Evolutionary conservation across 768 basidiomycete genomes (phyloP).

Genomic region (Tephrocybe sp.): DNA sequence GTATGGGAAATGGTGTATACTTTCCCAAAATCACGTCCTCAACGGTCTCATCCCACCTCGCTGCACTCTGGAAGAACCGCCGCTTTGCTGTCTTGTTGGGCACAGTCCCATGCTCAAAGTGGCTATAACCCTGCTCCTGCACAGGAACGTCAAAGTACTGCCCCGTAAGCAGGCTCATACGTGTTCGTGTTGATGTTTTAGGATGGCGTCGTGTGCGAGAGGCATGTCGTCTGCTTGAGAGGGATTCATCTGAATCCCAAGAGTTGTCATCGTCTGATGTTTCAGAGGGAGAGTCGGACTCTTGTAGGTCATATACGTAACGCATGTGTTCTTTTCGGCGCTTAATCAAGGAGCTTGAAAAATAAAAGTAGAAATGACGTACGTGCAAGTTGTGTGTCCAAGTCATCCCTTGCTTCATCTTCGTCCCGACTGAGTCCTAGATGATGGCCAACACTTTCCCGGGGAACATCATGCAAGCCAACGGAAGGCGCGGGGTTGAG

Average conservation of each 20-base stretch:
- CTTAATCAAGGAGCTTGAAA: not conserved
- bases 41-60: constrained; percentile 34
- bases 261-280: constrained; percentile 46
- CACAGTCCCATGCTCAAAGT: constrained; percentile 39
- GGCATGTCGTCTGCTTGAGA: constrained; percentile 36
- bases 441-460: constrained; percentile 64
- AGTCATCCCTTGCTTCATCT: constrained; percentile 53
- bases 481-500: constrained; percentile 71
- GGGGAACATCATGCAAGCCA: constrained; percentile 80
- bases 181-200: constrained; percentile 37
- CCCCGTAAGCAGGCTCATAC: constrained; percentile 71
- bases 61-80: constrained; percentile 58
- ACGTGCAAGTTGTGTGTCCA: constrained; percentile 73
- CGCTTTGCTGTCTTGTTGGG: constrained; percentile 43
- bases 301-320: constrained; percentile 62
- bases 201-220: constrained; percentile 10
- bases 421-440: constrained; percentile 56
- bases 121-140: constrained; percentile 43
- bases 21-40: constrained; percentile 22
- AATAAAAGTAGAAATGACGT: constrained; percentile 26
- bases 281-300: constrained; percentile 43
- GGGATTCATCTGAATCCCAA: constrained; percentile 38
- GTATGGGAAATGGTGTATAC: constrained; percentile 11
- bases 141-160: constrained; percentile 53
- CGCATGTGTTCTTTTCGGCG: constrained; percentile 56